phyloP scores from a whole-genome alignment of 805 yeast species.

The Kodamaea fukazawae region DNA sequence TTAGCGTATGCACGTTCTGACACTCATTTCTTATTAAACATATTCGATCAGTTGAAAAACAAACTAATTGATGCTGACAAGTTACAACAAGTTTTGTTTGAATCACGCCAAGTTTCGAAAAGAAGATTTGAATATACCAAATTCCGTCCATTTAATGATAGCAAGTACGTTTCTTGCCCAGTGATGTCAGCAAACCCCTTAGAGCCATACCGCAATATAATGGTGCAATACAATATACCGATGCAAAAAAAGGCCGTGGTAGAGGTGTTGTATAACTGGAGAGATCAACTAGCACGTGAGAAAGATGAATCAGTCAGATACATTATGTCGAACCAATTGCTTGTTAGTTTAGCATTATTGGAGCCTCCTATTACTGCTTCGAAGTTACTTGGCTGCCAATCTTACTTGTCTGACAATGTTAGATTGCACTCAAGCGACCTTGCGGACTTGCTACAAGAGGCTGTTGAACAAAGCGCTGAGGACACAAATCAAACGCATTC shows the following conservation, averaged over 20 bases:
- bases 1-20: conserved; percentile 87
- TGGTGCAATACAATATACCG: conserved; percentile 65
- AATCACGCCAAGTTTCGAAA: conserved; percentile 75
- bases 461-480: conserved; percentile 31
- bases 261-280: conserved; percentile 70
- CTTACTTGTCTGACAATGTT: conserved; percentile 51
- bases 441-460: conserved; percentile 52
- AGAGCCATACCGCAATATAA: conserved; percentile 65
- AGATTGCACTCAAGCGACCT: conserved; percentile 56
- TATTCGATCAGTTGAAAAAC: conserved; percentile 72
- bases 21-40: conserved; percentile 84
- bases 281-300: conserved; percentile 71
- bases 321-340: conserved; percentile 76
- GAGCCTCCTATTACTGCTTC: conserved; percentile 55
- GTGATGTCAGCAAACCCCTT: conserved; percentile 43
- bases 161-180: conserved; percentile 44
- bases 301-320: conserved; percentile 83
- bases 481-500: too few species aligned
- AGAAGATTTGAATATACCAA: conserved; percentile 79
- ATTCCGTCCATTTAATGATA: conserved; percentile 45
- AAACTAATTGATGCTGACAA: conserved; percentile 48
- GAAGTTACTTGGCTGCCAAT: conserved; percentile 50
- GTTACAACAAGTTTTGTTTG: conserved; percentile 61
- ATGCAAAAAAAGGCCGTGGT: conserved; percentile 52
- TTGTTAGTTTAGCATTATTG: conserved; percentile 58